Evolutionary conservation across 2,329 filamentous ascomycete species (phyloP).

Genomic region (Incumbomyces lentus): DNA sequence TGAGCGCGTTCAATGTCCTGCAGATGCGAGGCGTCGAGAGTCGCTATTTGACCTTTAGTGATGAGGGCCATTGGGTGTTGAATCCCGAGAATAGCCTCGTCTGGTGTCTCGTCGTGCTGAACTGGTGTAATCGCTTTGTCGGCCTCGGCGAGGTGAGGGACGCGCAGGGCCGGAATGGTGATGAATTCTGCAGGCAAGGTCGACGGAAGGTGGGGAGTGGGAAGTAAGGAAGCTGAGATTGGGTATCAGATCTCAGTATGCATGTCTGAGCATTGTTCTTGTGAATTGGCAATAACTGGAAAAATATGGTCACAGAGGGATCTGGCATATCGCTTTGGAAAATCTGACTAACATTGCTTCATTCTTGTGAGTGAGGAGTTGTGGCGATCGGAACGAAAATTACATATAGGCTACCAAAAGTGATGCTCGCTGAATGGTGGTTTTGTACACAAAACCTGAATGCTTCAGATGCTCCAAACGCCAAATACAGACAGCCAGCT

Average conservation of each 20-base stretch:
- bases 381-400: no score
- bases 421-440: no score
- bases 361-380: no score
- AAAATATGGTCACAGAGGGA: no score
- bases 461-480: background rate
- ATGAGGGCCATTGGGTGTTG: conserved; percentile 72
- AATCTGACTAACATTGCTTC: no score
- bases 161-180: conserved; percentile 21
- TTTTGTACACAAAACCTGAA: no score
- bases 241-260: no score
- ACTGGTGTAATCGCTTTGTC: conserved; percentile 57
- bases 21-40: conserved; percentile 67
- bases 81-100: conserved; percentile 84
- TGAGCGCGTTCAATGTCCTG: conserved; percentile 76
- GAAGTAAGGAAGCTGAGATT: background rate
- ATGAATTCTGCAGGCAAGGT: conserved; percentile 12
- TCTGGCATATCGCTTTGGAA: no score
- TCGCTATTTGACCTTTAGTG: conserved; percentile 69
- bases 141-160: conserved; percentile 39
- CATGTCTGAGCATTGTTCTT: no score
- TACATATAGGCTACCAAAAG: no score
- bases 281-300: no score
- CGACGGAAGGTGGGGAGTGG: conserved; percentile 3
- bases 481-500: background rate
- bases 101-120: conserved; percentile 79